A percentile compares a stretch with the other conserved stretches of the same genome.
Evolutionary conservation across 2,329 filamentous ascomycete species (phyloP).

Genomic region (Xylaria sp.): DNA sequence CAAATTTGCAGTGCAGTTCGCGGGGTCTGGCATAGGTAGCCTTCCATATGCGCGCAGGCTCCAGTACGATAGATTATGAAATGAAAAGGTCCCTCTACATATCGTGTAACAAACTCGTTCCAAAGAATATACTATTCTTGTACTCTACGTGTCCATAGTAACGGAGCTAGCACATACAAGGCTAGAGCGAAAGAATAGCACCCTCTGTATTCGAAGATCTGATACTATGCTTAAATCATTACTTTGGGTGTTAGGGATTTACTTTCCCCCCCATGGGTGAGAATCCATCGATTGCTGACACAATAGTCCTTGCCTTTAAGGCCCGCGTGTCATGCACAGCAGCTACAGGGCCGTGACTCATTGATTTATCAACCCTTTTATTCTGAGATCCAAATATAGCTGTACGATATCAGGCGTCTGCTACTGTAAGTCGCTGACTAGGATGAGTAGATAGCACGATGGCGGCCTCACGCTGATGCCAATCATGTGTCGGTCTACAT

Average conservation of each 20-base stretch:
- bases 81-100: no score
- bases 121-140: no score
- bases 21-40: no score
- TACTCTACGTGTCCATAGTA: no score
- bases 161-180: no score
- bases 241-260: neutral
- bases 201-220: neutral
- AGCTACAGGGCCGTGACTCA: neutral
- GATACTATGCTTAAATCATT: neutral
- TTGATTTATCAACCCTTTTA: neutral
- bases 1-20: neutral
- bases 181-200: no score
- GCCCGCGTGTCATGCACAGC: neutral
- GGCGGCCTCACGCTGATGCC: neutral
- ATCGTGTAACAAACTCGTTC: no score
- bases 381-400: neutral
- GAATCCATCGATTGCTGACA: neutral
- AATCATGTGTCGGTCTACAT: neutral
- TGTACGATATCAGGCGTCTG: neutral
- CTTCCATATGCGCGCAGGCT: no score
- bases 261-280: neutral
- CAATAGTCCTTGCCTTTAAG: neutral
- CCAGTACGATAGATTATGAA: no score
- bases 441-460: neutral
- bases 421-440: neutral